A percentile compares a stretch with the other conserved stretches of the same genome.
phyloP scores from a whole-genome alignment of 192 early-diverging fungal species.

The Spizellomyces sp. region DNA sequence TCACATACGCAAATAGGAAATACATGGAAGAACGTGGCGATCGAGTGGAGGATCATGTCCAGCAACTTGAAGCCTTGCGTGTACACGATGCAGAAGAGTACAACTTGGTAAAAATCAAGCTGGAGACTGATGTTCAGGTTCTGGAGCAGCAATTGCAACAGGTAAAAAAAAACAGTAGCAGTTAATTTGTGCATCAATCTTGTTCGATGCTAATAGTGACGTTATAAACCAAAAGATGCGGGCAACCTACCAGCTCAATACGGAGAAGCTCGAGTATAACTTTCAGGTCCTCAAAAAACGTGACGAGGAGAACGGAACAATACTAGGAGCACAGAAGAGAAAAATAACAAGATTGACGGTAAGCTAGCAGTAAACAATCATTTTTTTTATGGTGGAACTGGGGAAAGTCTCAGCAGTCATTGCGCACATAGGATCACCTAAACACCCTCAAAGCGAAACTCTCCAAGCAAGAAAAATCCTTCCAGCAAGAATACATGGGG shows the following conservation, averaged over 20 bases:
- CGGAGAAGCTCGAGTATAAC: slow-evolving; percentile 67
- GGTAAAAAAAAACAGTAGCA: slow-evolving; percentile 11
- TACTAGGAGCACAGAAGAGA: slow-evolving; percentile 59
- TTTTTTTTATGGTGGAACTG: background rate
- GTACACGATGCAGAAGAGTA: slow-evolving; percentile 65
- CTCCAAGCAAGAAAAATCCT: slow-evolving; percentile 55
- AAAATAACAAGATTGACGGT: slow-evolving; percentile 58
- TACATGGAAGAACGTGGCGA: slow-evolving; percentile 56
- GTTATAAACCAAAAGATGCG: slow-evolving; percentile 44
- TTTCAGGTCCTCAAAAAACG: slow-evolving; percentile 65
- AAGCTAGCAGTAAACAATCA: background rate
- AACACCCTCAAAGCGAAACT: slow-evolving; percentile 58
- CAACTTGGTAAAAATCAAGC: slow-evolving; percentile 64
- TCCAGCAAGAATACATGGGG: slow-evolving; percentile 48
- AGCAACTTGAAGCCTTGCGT: slow-evolving; percentile 54
- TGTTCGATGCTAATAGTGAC: background rate
- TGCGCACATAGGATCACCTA: slow-evolving; percentile 46
- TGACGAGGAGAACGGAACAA: slow-evolving; percentile 65
- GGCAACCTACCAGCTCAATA: slow-evolving; percentile 62
- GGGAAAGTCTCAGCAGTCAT: background rate
- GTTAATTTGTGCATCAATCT: background rate
- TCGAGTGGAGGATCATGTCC: slow-evolving; percentile 56
- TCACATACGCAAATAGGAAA: slow-evolving; percentile 23
- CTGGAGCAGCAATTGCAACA: slow-evolving; percentile 66
- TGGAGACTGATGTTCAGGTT: slow-evolving; percentile 66